Evolutionary conservation across 345 rosid species (phyloP), one percentile per base, ranked within the genome.

Genomic region (Dovyalis caffra): DNA sequence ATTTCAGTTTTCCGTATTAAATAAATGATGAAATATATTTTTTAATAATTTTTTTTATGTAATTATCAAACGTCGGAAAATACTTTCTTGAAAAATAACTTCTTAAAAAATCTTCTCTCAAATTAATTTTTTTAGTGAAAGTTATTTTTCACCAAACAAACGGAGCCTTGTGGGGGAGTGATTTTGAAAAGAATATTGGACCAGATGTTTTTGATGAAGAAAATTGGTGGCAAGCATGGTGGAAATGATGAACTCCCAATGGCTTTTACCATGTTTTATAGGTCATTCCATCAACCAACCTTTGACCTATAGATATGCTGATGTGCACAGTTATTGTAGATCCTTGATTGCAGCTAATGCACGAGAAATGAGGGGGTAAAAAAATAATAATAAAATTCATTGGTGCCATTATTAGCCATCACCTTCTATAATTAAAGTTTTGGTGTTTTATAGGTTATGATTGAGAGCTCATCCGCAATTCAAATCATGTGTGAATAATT

Each of bases 391-490:
- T n/a, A n/a, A n/a, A 15, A 37, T 56, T 49, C 43, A 69, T 56
- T 70, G 57, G 60, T 38, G 75, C 56, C 72, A 79, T 78, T 51
- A 77, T 77, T 69, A 79, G 57, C 71, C 82, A 83, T 75, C 84
- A 65, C 49, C 82, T 66, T 79, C 62, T 74, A 85, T 79, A 85
- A 84, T 87, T 83, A 88, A 86, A 85, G 87, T 83, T 88, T 85
- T 87, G 90, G 90, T 85, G 84, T 60, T 87, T 82, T 85, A 72
- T 23, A 79, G 78, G 83, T 88, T 88, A 85, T 86, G 86, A 88
- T 81, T 88, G 76, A 75, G 58, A 69, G 62, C 23, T 57, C 72
- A 81, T 79, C 87, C 45, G 78, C 91, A 66, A 74, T 82, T 88
- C 87, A 83, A 86, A 79, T 65, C 66, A 51, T 32, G 38, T 29